These are phyloP conservation scores for Canavalia ensiformis DNA, from an alignment of 306 rosid genomes.

Conservation along the genomic window DNA sequence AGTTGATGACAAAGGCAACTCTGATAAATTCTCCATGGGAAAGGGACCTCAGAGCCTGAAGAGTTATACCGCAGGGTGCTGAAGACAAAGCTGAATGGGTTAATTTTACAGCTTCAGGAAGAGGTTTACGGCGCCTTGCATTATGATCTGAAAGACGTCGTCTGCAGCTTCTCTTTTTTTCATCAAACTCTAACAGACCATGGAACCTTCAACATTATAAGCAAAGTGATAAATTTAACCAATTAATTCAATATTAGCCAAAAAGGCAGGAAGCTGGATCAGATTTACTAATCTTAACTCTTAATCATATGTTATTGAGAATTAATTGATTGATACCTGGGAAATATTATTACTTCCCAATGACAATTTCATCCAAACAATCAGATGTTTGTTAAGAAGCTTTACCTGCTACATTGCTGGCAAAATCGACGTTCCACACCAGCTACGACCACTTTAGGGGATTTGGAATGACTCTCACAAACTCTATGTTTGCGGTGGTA, in stretches of 20 bases:
- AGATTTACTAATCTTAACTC: slow-evolving; percentile 28
- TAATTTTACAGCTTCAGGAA: slow-evolving; percentile 53
- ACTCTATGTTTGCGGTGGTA: slow-evolving; percentile 88
- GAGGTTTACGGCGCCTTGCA: slow-evolving; percentile 86
- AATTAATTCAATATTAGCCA: slow-evolving; percentile 22
- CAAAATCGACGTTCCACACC: slow-evolving; percentile 86
- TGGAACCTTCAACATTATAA: slow-evolving; percentile 75
- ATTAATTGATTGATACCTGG: not conserved
- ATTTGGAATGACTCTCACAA: slow-evolving; percentile 83
- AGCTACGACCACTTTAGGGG: slow-evolving; percentile 70
- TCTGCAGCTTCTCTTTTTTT: slow-evolving; percentile 85
- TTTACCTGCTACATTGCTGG: slow-evolving; percentile 92
- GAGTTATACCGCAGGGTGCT: slow-evolving; percentile 53
- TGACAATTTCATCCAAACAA: slow-evolving; percentile 31
- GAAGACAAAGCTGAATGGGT: slow-evolving; percentile 62
- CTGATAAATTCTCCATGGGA: not conserved
- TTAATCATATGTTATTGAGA: slow-evolving; percentile 3
- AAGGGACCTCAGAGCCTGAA: not conserved
- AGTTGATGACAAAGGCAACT: not conserved
- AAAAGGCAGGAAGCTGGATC: slow-evolving; percentile 30
- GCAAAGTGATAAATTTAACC: slow-evolving; percentile 30
- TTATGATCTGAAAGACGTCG: slow-evolving; percentile 82
- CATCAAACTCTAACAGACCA: slow-evolving; percentile 76
- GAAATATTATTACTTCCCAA: not conserved
- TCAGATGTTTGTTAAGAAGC: slow-evolving; percentile 27